Evolutionary conservation across 495 filamentous ascomycete species (phyloP).

Genomic region (Polyplosphaeria fusca): DNA sequence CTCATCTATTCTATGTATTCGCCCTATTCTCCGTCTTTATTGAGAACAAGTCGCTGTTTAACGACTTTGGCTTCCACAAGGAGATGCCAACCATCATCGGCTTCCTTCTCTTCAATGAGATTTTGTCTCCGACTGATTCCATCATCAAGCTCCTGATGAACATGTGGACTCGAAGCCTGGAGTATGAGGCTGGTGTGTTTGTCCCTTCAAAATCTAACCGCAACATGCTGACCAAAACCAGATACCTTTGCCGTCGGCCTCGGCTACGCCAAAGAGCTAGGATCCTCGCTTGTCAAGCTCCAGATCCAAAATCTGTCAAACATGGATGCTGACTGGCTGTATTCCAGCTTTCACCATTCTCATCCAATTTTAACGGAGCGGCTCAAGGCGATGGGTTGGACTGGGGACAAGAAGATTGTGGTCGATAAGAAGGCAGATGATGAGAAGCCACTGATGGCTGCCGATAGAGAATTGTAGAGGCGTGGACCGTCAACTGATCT

Average conservation of each 20-base stretch:
- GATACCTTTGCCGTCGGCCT: constrained; percentile 80
- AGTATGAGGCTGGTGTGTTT: constrained; percentile 84
- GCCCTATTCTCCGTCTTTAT: constrained; percentile 94
- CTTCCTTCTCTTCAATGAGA: constrained; percentile 94
- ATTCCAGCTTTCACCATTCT: constrained; percentile 96
- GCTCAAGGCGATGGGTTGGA: constrained; percentile 85
- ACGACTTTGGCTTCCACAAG: constrained; percentile 83
- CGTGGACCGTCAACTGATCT: too few species aligned
- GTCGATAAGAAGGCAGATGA: constrained; percentile 35
- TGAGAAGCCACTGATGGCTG: constrained; percentile 52
- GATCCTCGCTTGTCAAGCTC: constrained; percentile 86
- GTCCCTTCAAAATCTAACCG: not conserved
- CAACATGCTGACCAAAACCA: constrained; percentile 26
- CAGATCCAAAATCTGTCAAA: constrained; percentile 97
- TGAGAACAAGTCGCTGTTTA: constrained; percentile 86
- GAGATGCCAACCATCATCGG: constrained; percentile 91
- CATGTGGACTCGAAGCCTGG: constrained; percentile 85
- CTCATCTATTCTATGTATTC: constrained; percentile 95
- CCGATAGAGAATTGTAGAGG: constrained; percentile 55
- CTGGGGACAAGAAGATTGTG: constrained; percentile 55
- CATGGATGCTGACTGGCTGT: constrained; percentile 98
- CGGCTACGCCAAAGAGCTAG: constrained; percentile 82
- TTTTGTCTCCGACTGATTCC: constrained; percentile 84
- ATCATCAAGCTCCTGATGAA: constrained; percentile 94
- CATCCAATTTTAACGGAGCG: constrained; percentile 95